Conservation (phyloP, 345 rosid species). For the Geranium brycei region DNA sequence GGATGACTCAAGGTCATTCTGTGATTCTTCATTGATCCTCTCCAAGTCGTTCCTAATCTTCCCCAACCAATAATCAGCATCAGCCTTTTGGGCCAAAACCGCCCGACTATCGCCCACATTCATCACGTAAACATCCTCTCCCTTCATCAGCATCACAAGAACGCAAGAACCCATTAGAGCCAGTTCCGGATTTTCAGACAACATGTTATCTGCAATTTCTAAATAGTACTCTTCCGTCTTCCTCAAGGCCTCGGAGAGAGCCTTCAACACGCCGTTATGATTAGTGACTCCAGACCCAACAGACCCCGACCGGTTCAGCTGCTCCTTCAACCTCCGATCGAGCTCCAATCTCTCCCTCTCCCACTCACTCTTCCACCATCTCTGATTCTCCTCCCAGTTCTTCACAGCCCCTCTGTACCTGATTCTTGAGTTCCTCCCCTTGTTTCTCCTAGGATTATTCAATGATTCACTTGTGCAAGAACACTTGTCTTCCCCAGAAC, state of each 20-base stretch:
- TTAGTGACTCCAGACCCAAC: constrained; percentile 22
- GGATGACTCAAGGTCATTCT: constrained; percentile 44
- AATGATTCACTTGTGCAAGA: constrained; percentile 13
- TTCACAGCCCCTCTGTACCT: constrained; percentile 27
- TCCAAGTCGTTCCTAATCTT: constrained; percentile 64
- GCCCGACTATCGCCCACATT: constrained; percentile 96
- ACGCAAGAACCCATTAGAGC: constrained; percentile 97
- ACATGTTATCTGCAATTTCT: constrained; percentile 75
- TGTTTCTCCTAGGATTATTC: constrained; percentile 15
- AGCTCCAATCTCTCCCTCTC: constrained; percentile 60
- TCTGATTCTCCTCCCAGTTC: constrained; percentile 62
- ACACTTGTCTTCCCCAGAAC: constrained; percentile 16
- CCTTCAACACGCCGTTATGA: constrained; percentile 62
- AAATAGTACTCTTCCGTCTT: constrained; percentile 83
- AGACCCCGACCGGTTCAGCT: constrained; percentile 14
- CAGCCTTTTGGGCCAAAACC: constrained; percentile 65
- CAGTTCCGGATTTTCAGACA: constrained; percentile 78
- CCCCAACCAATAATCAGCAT: constrained; percentile 63
- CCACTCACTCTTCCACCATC: constrained; percentile 67
- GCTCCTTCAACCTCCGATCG: constrained; percentile 54
- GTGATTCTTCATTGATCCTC: constrained; percentile 75
- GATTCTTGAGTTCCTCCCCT: constrained; percentile 23
- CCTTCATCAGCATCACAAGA: constrained; percentile 87
- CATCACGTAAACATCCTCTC: constrained; percentile 88
- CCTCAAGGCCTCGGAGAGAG: constrained; percentile 64